A percentile compares a stretch with the other conserved stretches of the same genome.
These are phyloP conservation scores for Aspergillus mulundensis DNA, from an alignment of 495 filamentous ascomycete species.

Conservation along the genomic window DNA sequence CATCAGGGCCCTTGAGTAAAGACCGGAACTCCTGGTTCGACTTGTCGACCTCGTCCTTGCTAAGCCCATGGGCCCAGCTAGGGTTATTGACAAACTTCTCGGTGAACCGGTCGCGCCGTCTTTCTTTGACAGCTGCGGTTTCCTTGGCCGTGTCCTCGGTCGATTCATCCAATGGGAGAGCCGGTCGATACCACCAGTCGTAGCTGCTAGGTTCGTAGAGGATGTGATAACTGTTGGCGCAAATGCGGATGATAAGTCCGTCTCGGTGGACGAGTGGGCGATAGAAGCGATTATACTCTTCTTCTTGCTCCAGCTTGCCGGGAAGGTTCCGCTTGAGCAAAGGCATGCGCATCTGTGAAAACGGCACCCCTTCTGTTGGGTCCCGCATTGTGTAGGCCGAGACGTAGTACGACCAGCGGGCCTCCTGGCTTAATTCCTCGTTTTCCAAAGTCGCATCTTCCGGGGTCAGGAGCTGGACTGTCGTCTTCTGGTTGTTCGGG, in stretches of 20 bases:
- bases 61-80: slow-evolving; percentile 67
- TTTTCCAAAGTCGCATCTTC: slow-evolving; percentile 77
- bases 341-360: slow-evolving; percentile 58
- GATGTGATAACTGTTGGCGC: slow-evolving; percentile 76
- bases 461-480: slow-evolving; percentile 66
- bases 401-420: slow-evolving; percentile 88
- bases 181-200: slow-evolving; percentile 54
- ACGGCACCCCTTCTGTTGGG: slow-evolving; percentile 78
- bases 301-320: slow-evolving; percentile 46
- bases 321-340: slow-evolving; percentile 74
- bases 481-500: slow-evolving; percentile 54
- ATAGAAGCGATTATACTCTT: slow-evolving; percentile 46
- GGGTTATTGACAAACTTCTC: slow-evolving; percentile 75
- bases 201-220: slow-evolving; percentile 67
- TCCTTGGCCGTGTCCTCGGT: slow-evolving; percentile 44
- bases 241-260: slow-evolving; percentile 73
- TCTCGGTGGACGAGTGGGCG: slow-evolving; percentile 62
- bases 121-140: slow-evolving; percentile 47
- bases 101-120: slow-evolving; percentile 57
- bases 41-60: slow-evolving; percentile 66
- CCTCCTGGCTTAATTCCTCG: slow-evolving; percentile 52
- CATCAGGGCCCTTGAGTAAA: slow-evolving; percentile 35
- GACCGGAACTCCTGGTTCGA: slow-evolving; percentile 58
- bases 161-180: slow-evolving; percentile 29
- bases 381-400: slow-evolving; percentile 83